Evolutionary conservation across 2,329 filamentous ascomycete genomes (phyloP), one percentile per base, ranked within the genome.

Genomic region (Colletotrichum trifolii): DNA sequence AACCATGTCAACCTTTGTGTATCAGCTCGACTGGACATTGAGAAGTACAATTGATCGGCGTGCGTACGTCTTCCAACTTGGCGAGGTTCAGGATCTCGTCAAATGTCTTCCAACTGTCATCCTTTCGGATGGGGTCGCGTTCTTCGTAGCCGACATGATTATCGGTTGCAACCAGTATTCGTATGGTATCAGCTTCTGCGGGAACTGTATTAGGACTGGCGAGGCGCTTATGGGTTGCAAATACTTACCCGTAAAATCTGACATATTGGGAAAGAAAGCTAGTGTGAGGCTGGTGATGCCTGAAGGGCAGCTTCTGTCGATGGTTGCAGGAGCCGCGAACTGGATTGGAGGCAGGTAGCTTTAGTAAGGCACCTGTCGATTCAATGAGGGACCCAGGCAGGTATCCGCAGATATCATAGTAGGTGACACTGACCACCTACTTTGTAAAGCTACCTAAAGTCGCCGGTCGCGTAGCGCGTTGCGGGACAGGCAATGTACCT

Each of bases 131-230:
- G 1, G 93, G 88, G 77, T 99, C 94, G 72, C 94, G 90, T 79
- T 99, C 96, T 74, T 93, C 92, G 78, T 94, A 98, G 56, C 96
- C 96, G 66, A 99, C 96, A 91, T 99, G 96, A 71, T 96, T 98
- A 77, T 99, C 96, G 13, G 95, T 98, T 43, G 96, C 91, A 66
- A 99, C 86, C 42, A 99, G 89, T 69, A 99, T 96, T 69, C 93
- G 93, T 73, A 99, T 97, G 0, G 93, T 97, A 80, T 99, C 93
- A 71, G 91, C 79, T 60, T 81, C 84, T 85, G 56, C 6, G 48
- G n/a, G 4, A 11, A n/a, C 13, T 7, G 62, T 62, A 25, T 25
- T 25, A 25, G 25, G 25, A 25, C 25, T 17, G 60, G 49, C 11
- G 33, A 40, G 34, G n/a, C 10, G 17, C 8, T 35, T 35, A 15